phyloP scores from a whole-genome alignment of 2,329 filamentous ascomycete species.

The Cercospora beticola region DNA sequence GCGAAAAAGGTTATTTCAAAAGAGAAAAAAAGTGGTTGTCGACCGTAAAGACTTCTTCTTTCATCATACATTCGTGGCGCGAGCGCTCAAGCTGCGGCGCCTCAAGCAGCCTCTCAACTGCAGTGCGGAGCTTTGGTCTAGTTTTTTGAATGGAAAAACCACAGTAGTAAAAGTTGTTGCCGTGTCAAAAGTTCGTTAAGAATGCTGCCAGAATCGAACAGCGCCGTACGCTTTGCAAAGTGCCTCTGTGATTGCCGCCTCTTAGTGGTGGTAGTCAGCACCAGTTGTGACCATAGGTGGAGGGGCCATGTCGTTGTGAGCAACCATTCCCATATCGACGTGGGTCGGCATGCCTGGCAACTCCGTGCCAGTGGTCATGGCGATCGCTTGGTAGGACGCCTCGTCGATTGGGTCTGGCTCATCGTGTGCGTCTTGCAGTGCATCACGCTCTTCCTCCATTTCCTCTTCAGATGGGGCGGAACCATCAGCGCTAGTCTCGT shows the following conservation, averaged over 20 bases:
- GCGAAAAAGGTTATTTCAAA: not conserved
- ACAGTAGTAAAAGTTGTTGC: slow-evolving; percentile 16
- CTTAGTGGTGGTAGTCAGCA: slow-evolving; percentile 40
- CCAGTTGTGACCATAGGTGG: slow-evolving; percentile 46
- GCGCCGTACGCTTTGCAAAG: slow-evolving; percentile 11
- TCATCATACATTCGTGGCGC: slow-evolving; percentile 8
- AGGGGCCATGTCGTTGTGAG: slow-evolving; percentile 43
- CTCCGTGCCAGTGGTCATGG: slow-evolving; percentile 32
- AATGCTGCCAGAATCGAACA: slow-evolving; percentile 13
- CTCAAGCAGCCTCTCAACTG: slow-evolving; percentile 8
- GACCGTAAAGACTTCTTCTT: slow-evolving; percentile 1
- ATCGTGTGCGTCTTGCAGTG: slow-evolving; percentile 76
- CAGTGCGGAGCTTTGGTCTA: slow-evolving; percentile 1
- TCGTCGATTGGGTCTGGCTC: slow-evolving; percentile 43
- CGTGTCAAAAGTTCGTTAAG: slow-evolving; percentile 9
- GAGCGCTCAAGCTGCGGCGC: slow-evolving; percentile 11
- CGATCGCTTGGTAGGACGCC: slow-evolving; percentile 31
- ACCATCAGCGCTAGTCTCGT: slow-evolving; percentile 70
- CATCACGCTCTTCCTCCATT: slow-evolving; percentile 83
- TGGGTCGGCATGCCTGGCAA: slow-evolving; percentile 40
- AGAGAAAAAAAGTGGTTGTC: not conserved
- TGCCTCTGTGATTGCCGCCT: not conserved
- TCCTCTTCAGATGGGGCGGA: slow-evolving; percentile 74
- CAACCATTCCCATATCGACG: slow-evolving; percentile 36
- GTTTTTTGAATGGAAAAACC: slow-evolving; percentile 8